These are phyloP conservation scores for Russula dissimulans DNA, from an alignment of 768 basidiomycete species.

Conservation along the genomic window DNA sequence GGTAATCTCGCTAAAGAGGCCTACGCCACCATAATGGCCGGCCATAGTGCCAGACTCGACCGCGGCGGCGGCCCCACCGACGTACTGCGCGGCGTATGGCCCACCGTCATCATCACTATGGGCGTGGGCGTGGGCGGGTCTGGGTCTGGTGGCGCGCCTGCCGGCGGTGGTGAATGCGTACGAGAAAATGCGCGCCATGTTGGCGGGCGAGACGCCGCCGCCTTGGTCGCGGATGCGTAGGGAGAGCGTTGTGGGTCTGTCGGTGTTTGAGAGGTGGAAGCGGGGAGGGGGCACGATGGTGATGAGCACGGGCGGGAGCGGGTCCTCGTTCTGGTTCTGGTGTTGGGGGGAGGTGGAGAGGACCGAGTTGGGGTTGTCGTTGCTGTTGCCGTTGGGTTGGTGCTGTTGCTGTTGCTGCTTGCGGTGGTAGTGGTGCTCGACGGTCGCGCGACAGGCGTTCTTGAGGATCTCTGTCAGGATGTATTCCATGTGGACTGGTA, in stretches of 20 bases:
- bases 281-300: conserved; percentile 52
- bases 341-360: conserved; percentile 4
- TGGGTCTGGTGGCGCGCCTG: conserved; percentile 22
- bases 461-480: conserved; percentile 86
- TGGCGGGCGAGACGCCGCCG: conserved; percentile 66
- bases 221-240: conserved; percentile 80
- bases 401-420: conserved; percentile 8
- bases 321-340: neutral
- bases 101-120: conserved; percentile 37
- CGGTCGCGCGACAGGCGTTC: conserved; percentile 84
- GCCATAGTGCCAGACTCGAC: conserved; percentile 32
- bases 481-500: conserved; percentile 87
- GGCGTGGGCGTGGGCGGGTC: neutral
- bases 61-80: conserved; percentile 57
- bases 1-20: conserved; percentile 71
- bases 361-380: conserved; percentile 25
- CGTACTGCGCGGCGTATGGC: conserved; percentile 69
- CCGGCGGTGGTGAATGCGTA: conserved; percentile 89
- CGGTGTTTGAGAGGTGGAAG: conserved; percentile 12
- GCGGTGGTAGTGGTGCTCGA: conserved; percentile 56
- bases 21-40: conserved; percentile 31
- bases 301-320: conserved; percentile 55
- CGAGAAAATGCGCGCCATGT: conserved; percentile 77
- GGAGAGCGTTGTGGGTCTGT: conserved; percentile 46
- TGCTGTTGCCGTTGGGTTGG: conserved; percentile 15